Percentiles rank a stretch among this genome's conserved stretches.
phyloP scores from a whole-genome alignment of 2,329 filamentous ascomycete species.

The Apiospora rasikravindrae region DNA sequence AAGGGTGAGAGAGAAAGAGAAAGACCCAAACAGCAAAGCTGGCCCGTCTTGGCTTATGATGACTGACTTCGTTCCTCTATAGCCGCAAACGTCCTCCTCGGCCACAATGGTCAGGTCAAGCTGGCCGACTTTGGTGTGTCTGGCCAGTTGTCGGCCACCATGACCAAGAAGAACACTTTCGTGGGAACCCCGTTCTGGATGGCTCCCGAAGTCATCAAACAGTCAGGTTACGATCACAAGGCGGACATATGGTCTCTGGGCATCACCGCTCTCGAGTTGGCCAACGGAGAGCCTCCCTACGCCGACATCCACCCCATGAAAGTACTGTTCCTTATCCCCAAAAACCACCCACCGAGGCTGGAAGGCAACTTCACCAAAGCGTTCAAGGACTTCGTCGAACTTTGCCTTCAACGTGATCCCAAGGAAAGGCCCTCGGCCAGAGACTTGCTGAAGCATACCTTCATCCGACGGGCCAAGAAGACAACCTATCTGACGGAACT shows the following conservation, averaged over 20 bases:
- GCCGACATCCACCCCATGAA: conserved; percentile 99
- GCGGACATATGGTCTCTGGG: conserved; percentile 97
- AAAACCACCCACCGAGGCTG: conserved; percentile 84
- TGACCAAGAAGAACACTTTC: conserved; percentile 99
- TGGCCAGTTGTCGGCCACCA: conserved; percentile 92
- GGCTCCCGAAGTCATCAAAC: conserved; percentile 98
- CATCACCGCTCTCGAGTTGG: conserved; percentile 91
- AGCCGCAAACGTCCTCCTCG: conserved; percentile 93
- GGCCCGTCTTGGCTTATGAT: neutral
- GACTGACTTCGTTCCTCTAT: neutral
- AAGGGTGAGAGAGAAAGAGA: conserved; percentile 74
- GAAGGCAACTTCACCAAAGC: conserved; percentile 81
- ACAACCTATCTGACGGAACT: conserved; percentile 96
- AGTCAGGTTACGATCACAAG: conserved; percentile 97
- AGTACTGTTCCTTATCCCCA: conserved; percentile 93
- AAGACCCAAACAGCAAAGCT: neutral
- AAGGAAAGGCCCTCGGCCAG: conserved; percentile 85
- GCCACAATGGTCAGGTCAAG: conserved; percentile 93
- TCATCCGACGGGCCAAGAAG: conserved; percentile 89
- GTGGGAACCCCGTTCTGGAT: conserved; percentile 99
- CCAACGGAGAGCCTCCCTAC: conserved; percentile 91
- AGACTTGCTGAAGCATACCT: conserved; percentile 87
- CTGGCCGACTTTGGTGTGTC: conserved; percentile 97
- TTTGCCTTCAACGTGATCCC: conserved; percentile 88
- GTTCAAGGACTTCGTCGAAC: conserved; percentile 84